Evolutionary conservation across 257 asterid genomes (phyloP).

Genomic region (Mentha longifolia): DNA sequence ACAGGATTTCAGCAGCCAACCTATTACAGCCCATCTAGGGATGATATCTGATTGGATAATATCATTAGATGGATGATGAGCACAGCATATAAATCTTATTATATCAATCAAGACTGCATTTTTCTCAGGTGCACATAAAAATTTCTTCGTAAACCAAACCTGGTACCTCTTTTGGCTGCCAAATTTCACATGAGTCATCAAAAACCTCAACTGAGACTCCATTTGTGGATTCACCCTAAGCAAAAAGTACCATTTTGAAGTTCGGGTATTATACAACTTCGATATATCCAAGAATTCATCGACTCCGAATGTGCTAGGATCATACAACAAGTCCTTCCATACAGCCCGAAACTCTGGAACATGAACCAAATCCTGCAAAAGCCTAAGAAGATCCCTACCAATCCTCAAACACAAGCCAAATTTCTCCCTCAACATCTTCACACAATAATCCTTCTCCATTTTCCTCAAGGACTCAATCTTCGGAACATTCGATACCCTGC

Average conservation of each 20-base stretch:
- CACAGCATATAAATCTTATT: slow-evolving; percentile 82
- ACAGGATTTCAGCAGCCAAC: slow-evolving; percentile 68
- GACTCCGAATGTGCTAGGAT: slow-evolving; percentile 50
- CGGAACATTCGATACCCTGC: slow-evolving; percentile 46
- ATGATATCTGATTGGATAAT: slow-evolving; percentile 57
- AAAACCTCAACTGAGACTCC: slow-evolving; percentile 79
- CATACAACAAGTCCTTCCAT: slow-evolving; percentile 73
- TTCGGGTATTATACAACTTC: slow-evolving; percentile 52
- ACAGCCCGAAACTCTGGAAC: slow-evolving; percentile 66
- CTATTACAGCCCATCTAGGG: slow-evolving; percentile 85
- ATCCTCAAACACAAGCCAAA: slow-evolving; percentile 67
- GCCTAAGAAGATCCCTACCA: slow-evolving; percentile 85
- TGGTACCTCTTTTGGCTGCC: slow-evolving; percentile 76
- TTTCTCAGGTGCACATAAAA: slow-evolving; percentile 55
- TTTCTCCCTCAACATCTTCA: slow-evolving; percentile 59
- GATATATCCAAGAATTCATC: slow-evolving; percentile 56
- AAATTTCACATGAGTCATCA: slow-evolving; percentile 68
- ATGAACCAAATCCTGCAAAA: slow-evolving; percentile 79
- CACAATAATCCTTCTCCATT: slow-evolving; percentile 67
- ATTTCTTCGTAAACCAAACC: slow-evolving; percentile 75
- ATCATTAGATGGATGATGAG: slow-evolving; percentile 72
- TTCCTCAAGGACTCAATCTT: slow-evolving; percentile 51
- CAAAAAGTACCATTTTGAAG: slow-evolving; percentile 65
- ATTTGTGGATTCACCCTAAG: slow-evolving; percentile 87
- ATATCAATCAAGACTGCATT: slow-evolving; percentile 59